Evolutionary conservation across 2,329 filamentous ascomycete species (phyloP).

Genomic region (Chrysoporthe deuterocubensis): DNA sequence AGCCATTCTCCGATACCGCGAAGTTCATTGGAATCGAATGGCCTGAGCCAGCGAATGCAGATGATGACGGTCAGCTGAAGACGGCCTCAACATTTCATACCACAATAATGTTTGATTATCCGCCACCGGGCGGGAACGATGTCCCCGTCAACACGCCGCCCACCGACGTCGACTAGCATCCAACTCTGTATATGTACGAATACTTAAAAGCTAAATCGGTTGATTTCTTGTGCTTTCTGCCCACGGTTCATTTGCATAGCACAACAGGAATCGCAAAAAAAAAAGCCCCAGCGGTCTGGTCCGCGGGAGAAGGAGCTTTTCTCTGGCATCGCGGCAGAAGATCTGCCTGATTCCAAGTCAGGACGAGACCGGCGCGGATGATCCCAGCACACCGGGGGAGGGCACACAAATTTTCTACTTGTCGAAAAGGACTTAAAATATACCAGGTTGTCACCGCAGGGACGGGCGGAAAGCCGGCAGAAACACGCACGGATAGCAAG

Average conservation of each 20-base stretch:
- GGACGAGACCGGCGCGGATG: conserved; percentile 15
- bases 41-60: conserved; percentile 59
- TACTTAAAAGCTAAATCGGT: conserved; percentile 28
- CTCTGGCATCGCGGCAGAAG: conserved; percentile 24
- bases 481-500: conserved; percentile 4
- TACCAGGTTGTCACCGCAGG: conserved; percentile 13
- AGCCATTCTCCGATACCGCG: conserved; percentile 56
- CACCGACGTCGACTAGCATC: conserved; percentile 19
- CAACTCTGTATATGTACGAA: conserved; percentile 29
- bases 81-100: conserved; percentile 6
- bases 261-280: conserved; percentile 23
- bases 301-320: conserved; percentile 21
- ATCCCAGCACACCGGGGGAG: conserved; percentile 13
- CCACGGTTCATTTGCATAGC: conserved; percentile 29
- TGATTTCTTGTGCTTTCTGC: conserved; percentile 17
- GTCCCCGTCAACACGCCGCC: neutral
- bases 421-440: conserved; percentile 5
- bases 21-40: conserved; percentile 54
- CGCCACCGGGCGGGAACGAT: conserved; percentile 8
- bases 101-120: conserved; percentile 29
- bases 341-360: conserved; percentile 19
- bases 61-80: conserved; percentile 66
- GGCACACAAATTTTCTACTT: conserved; percentile 14
- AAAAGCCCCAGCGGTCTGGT: conserved; percentile 22
- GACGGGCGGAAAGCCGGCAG: conserved; percentile 4